Evolutionary conservation across 129 eudicot genomes (phyloP).

Genomic region (Centella asiatica): DNA sequence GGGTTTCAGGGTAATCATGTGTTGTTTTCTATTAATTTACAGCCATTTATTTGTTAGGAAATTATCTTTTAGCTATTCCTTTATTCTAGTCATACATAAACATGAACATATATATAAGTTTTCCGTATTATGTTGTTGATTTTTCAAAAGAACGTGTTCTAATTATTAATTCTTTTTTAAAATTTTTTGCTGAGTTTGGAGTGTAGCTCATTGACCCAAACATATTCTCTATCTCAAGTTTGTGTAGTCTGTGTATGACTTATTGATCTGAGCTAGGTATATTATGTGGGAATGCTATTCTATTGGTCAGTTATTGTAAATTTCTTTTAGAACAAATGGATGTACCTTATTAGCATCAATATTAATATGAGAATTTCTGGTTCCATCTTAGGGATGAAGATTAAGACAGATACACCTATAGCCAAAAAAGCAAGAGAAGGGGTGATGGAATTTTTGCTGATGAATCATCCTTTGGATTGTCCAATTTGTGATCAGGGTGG

Average conservation of each 20-base stretch:
- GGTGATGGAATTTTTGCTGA: constrained; percentile 92
- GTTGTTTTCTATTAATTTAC: no score
- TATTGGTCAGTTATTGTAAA: neutral
- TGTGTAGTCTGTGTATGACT: neutral
- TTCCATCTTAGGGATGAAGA: constrained; percentile 78
- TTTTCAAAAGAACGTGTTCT: no score
- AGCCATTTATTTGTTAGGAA: no score
- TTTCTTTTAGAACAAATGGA: neutral
- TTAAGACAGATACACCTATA: constrained; percentile 89
- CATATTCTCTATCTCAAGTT: neutral
- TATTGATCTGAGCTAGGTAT: neutral
- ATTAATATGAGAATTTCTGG: neutral
- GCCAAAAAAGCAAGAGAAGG: constrained; percentile 99
- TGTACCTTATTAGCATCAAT: neutral
- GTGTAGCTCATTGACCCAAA: neutral
- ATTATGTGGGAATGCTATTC: neutral
- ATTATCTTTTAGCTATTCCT: no score
- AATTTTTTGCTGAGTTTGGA: no score
- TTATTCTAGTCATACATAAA: neutral
- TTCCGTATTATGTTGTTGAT: neutral
- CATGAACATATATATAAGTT: neutral
- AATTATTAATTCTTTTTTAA: no score
- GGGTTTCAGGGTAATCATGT: no score
- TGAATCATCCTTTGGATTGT: constrained; percentile 98
- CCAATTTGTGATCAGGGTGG: constrained; percentile 99